Conservation (phyloP, 257 asterid species). For the Scutellaria minor region DNA sequence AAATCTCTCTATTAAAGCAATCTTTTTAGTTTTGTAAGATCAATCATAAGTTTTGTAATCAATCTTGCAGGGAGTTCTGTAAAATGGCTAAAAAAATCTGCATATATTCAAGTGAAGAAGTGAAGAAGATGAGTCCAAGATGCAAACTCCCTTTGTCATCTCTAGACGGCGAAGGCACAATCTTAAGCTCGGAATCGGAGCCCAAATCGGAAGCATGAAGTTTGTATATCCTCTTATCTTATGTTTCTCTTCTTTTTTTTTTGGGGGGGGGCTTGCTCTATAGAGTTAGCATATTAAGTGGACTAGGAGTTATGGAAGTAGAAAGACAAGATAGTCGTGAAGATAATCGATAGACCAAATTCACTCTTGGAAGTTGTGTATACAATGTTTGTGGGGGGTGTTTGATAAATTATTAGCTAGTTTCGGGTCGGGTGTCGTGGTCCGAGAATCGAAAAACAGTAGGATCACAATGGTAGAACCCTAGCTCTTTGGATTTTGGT, state of each 20-base stretch:
- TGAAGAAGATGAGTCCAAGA: conserved; percentile 70
- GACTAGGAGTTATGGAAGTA: conserved; percentile 32
- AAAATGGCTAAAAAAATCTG: conserved; percentile 68
- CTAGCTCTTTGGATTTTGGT: conserved; percentile 26
- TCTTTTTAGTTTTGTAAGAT: neutral
- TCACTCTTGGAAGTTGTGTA: conserved; percentile 40
- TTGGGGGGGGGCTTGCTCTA: conserved; percentile 32
- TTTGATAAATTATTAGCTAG: conserved; percentile 33
- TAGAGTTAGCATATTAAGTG: conserved; percentile 38
- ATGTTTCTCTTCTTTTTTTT: conserved; percentile 30
- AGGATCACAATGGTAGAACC: conserved; percentile 24
- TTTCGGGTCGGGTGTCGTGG: neutral
- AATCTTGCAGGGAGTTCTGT: conserved; percentile 70
- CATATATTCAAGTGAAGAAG: conserved; percentile 73
- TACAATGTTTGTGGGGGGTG: conserved; percentile 46
- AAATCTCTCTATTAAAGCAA: neutral
- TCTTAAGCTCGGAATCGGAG: conserved; percentile 54
- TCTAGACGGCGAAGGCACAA: conserved; percentile 48
- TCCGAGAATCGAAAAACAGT: conserved; percentile 6
- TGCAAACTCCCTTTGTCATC: conserved; percentile 55
- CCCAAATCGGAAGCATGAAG: conserved; percentile 53
- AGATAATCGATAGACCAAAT: neutral
- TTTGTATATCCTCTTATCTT: conserved; percentile 32
- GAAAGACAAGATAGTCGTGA: neutral
- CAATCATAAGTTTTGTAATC: conserved; percentile 7